Conservation (phyloP, 2,329 filamentous ascomycete genomes). For the Colletotrichum lini region DNA sequence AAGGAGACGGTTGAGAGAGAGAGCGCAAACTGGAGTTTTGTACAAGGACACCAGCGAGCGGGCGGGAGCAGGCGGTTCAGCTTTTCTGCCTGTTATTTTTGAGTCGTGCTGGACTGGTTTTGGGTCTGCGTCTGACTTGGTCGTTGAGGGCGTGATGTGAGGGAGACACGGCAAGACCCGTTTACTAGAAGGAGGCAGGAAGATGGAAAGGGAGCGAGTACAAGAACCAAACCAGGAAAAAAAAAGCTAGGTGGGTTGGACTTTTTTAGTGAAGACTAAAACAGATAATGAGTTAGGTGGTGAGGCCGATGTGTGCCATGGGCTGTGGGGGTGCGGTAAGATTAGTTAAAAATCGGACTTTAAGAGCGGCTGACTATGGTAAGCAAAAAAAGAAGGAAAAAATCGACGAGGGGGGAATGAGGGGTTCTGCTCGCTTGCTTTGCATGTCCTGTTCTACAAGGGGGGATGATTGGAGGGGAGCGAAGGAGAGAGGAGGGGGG, state of each 20-base stretch:
- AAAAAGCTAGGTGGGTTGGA: slow-evolving; percentile 29
- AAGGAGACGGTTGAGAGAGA: slow-evolving; percentile 28
- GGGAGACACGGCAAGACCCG: slow-evolving; percentile 22
- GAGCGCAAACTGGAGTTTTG: slow-evolving; percentile 32
- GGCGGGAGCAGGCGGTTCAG: slow-evolving; percentile 1
- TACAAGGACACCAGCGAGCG: slow-evolving; percentile 5
- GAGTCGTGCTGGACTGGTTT: not conserved
- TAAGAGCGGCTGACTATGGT: slow-evolving; percentile 15
- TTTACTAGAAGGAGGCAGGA: slow-evolving; percentile 6
- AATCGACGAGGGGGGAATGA: slow-evolving; percentile 22
- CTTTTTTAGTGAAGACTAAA: slow-evolving; percentile 38
- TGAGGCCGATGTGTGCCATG: slow-evolving; percentile 37
- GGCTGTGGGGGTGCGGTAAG: slow-evolving; percentile 39
- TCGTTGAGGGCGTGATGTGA: slow-evolving; percentile 8
- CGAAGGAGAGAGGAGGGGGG: not conserved
- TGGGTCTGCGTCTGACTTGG: slow-evolving; percentile 8
- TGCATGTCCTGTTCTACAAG: slow-evolving; percentile 11
- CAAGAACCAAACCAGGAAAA: not conserved
- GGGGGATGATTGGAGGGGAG: not conserved
- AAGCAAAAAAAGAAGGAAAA: slow-evolving; percentile 4
- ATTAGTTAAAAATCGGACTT: slow-evolving; percentile 26
- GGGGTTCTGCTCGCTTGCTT: slow-evolving; percentile 32
- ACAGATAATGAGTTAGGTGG: slow-evolving; percentile 30
- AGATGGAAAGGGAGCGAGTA: slow-evolving; percentile 20
- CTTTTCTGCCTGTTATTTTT: not conserved